A percentile compares a stretch with the other conserved stretches of the same genome.
Conservation (phyloP, 2,329 filamentous ascomycete genomes). For the Lecanicillium sp. region DNA sequence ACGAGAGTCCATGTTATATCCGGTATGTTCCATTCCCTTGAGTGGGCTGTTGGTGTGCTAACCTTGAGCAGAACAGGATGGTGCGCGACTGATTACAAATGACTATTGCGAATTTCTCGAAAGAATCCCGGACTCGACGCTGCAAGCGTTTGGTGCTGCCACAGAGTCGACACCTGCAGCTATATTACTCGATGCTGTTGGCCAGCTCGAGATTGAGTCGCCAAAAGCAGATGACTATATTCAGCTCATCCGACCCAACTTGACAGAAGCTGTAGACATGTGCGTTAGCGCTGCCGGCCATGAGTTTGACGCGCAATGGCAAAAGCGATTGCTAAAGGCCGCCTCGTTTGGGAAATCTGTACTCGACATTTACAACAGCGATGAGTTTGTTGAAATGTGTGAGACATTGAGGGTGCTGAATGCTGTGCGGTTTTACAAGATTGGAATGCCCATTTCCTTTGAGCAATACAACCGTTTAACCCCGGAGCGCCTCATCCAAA, state of each 20-base stretch:
- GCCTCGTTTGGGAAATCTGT: constrained; percentile 98
- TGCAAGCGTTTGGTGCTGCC: constrained; percentile 82
- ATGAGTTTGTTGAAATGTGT: constrained; percentile 98
- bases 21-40: constrained; percentile 40
- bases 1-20: constrained; percentile 82
- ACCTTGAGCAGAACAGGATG: constrained; percentile 55
- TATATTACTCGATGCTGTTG: constrained; percentile 86
- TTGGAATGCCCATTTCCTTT: constrained; percentile 84
- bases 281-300: constrained; percentile 91
- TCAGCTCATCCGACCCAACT: constrained; percentile 77
- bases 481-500: constrained; percentile 77
- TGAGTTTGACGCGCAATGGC: constrained; percentile 85
- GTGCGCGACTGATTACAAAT: constrained; percentile 83
- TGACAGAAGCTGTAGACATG: constrained; percentile 87
- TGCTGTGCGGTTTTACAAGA: constrained; percentile 82
- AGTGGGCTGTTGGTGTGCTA: constrained; percentile 4
- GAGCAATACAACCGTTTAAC: constrained; percentile 90
- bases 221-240: constrained; percentile 98
- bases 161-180: constrained; percentile 85
- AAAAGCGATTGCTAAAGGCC: constrained; percentile 91
- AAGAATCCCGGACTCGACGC: constrained; percentile 77
- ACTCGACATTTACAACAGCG: constrained; percentile 92
- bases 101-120: constrained; percentile 98
- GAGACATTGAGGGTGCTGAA: constrained; percentile 90
- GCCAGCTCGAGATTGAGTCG: constrained; percentile 85